Evolutionary conservation across 441 rosid genomes (phyloP), one percentile per base, ranked within the genome.

Genomic region (Bruguiera hainesii): DNA sequence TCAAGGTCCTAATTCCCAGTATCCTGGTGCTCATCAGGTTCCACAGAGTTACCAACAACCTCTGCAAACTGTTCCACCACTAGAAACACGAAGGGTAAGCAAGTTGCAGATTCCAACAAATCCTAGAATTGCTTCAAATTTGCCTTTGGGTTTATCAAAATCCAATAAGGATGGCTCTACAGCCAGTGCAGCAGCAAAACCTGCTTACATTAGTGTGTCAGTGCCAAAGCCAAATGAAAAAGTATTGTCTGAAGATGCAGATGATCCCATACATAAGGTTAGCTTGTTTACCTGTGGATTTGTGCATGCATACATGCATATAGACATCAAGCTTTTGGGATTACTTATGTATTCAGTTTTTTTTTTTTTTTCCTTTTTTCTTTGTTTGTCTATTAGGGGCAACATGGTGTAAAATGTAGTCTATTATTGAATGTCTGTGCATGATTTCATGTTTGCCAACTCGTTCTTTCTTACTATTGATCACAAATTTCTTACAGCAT

Each of bases 81-180:
- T 79, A 50, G 94, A 88, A 76, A 61, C 89, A 15, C 88, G 73
- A 78, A 89, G 91, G 81, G 89, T 76, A 79, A 84, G 84, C 88
- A 90, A 86, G 79, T 71, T 93, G 78, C 97, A 93, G 88, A 89
- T 93, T 77, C 97, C 88, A 67, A 89, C 97, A 78, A 96, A 96
- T 81, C 99, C 98, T 74, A 88, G 93, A 83, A 91, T 93, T 79
- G 96, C 91, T 76, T 84, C 98, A 75, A 89, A 88, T 79, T 79
- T 92, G 84, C 88, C 88, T 66, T 65, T 83, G 72, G 92, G 91
- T 75, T 78, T 82, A 60, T 70, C 84, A 56, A 96, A 89, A 83
- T 67, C 81, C 39, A 88, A 87, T 20, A 96, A 87, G 84, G 94
- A 82, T 72, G 75, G 84, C 72, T 77, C 82, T 66, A 66, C 75